These are phyloP conservation scores for Colletotrichum zoysiae DNA, from an alignment of 2,329 filamentous ascomycete species.

Conservation along the genomic window DNA sequence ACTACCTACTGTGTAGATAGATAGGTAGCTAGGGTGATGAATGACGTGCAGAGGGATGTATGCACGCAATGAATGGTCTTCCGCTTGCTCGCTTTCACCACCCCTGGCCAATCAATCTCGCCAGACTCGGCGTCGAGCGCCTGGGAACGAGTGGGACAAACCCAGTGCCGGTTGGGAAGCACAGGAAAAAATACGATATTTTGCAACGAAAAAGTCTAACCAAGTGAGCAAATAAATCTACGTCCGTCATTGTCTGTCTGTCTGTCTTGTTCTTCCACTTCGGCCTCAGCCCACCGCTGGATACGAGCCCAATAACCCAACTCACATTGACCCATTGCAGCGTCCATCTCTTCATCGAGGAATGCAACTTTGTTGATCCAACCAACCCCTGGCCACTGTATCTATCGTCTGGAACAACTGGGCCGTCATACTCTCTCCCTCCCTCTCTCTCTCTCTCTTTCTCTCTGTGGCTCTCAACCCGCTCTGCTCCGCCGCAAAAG, in stretches of 20 bases:
- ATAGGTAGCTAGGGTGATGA: not conserved
- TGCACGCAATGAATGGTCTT: constrained; percentile 13
- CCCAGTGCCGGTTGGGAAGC: not conserved
- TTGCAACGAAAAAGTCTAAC: too few relatives aligned
- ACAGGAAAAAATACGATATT: not conserved
- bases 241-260: not conserved
- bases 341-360: not conserved
- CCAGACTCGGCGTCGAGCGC: too few relatives aligned
- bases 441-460: too few relatives aligned
- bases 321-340: too few relatives aligned
- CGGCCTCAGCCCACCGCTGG: too few relatives aligned
- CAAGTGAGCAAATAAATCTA: not conserved
- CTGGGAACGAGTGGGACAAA: too few relatives aligned
- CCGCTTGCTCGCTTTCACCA: not conserved
- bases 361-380: not conserved
- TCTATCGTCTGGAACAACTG: not conserved
- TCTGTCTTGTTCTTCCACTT: not conserved
- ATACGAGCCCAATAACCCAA: not conserved
- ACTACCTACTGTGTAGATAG: too few relatives aligned
- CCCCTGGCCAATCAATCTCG: not conserved
- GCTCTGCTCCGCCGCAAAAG: constrained; percentile 12
- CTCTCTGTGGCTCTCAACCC: not conserved
- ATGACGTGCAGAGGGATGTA: constrained; percentile 23
- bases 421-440: not conserved
- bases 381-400: not conserved